A percentile compares a stretch with the other conserved stretches of the same genome.
phyloP scores from a whole-genome alignment of 2,329 filamentous ascomycete species.

The Penicillium sp. region DNA sequence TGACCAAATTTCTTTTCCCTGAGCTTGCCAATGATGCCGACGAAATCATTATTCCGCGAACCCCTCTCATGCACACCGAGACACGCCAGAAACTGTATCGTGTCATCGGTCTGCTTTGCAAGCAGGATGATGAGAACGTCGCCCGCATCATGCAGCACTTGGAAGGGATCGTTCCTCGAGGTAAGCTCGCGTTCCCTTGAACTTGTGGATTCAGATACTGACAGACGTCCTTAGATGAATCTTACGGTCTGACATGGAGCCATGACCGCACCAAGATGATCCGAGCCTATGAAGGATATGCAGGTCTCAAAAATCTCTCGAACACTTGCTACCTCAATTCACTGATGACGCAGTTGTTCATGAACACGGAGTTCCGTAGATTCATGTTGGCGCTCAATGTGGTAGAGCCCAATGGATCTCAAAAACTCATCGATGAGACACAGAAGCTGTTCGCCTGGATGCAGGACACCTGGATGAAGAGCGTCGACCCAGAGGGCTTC shows the following conservation, averaged over 20 bases:
- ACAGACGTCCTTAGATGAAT: conserved; percentile 4
- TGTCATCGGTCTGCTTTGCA: conserved; percentile 53
- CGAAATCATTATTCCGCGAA: conserved; percentile 27
- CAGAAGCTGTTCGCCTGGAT: conserved; percentile 77
- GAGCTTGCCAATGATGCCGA: conserved; percentile 36
- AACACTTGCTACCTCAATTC: conserved; percentile 99
- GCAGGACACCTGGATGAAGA: conserved; percentile 73
- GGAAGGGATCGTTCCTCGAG: conserved; percentile 47
- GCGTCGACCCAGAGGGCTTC: conserved; percentile 65
- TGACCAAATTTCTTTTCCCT: conserved; percentile 63
- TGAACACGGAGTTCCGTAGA: conserved; percentile 80
- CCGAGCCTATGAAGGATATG: conserved; percentile 72
- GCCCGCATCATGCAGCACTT: conserved; percentile 49
- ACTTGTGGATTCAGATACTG: conserved; percentile 3
- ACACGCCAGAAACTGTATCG: conserved; percentile 57
- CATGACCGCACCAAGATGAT: conserved; percentile 64
- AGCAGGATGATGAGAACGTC: conserved; percentile 45
- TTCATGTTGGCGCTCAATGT: conserved; percentile 69
- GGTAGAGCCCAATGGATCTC: conserved; percentile 49
- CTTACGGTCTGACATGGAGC: conserved; percentile 33
- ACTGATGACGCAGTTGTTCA: conserved; percentile 87
- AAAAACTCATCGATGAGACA: conserved; percentile 68
- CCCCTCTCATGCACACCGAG: conserved; percentile 48
- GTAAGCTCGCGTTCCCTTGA: conserved; percentile 27
- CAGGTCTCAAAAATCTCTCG: conserved; percentile 84